Base-by-base conservation (phyloP, 208 protist species). In the Trypanosoma melophagium region DNA sequence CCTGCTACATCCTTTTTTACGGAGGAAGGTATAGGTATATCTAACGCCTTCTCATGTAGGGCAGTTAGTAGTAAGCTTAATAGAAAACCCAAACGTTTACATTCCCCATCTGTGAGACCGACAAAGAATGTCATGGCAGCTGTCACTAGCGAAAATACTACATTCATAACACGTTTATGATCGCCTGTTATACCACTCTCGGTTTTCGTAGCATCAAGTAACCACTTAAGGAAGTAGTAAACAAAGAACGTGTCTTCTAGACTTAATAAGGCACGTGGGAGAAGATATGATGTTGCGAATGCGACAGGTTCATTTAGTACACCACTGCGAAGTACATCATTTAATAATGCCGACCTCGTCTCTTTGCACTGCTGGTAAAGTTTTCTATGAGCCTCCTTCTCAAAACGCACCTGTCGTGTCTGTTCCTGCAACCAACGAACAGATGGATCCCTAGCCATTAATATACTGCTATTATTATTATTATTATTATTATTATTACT, bases 21-120 rank as follows among this genome's bases (percentile, higher is more conserved):
- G 0, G 60, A 19, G 1, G 67, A 41, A 12, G 74, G 63, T n/a
- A 51, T 19, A 7, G 52, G 38, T 52, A 63, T 55, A 21, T 66
- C 65, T 42, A 40, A 47, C 42, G 66, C 47, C 8, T n/a, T 54
- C 1, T 62, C 74, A 21, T 69, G 45, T 49, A 74, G 17, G 55
- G 47, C 54, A 3, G 72, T 42, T 52, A 60, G 61, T 10, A 83
- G n/a, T n/a, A 67, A 54, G 58, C 54, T 70, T 14, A 94, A 45
- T 8, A 94, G 60, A 60, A 82, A 74, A 47, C 86, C 89, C 4
- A 87, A 24, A 4, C 89, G 81, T 68, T 84, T 86, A 65, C 77
- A 81, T 74, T 94, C 89, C n/a, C 77, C 79, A 69, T 90, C 83
- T 1, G 86, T 92, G 52, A 90, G 75, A 25, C 76, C 89, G 1